Evolutionary conservation across 768 basidiomycete genomes (phyloP), one percentile per base, ranked within the genome.

Genomic region (Pseudohyphozyma bogoriensis): DNA sequence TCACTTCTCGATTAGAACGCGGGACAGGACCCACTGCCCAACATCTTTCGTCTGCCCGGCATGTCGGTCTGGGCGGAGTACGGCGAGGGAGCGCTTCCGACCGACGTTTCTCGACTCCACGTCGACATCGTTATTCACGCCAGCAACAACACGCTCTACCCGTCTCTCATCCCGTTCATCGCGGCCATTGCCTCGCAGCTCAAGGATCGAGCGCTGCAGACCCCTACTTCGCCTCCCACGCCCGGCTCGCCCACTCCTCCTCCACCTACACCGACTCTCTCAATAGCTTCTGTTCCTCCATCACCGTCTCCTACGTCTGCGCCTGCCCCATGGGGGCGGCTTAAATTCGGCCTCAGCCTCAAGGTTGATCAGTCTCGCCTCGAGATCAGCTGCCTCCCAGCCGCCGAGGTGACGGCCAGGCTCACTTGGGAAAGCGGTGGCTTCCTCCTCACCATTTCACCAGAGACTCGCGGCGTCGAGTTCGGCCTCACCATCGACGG

Each of bases 381-480:
- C 52, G 83, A 86, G 60, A 76, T 97, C 31, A 88, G 86, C 1
- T 96, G 93, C 66, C 83, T 84, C 62, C 89, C 89, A 0, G 89
- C 91, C 69, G 88, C 90, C 54, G 89, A 92, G 64, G 92, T 95
- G n/a, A 79, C 85, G 44, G 89, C 87, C 18, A 85, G 85, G 2
- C 71, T 95, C 36, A 81, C 87, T 50, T 97, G 93, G 93, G 86
- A 93, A 56, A 92, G 87, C 67, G 93, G 93, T 44, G 91, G 90
- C 0, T 91, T 96, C 70, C 75, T 90, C 51, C 73, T 91, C 56
- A 86, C 83, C 67, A 76, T 89, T 42, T 81, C 84, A 39, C 86
- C 90, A 2, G 83, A 83, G 4, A 82, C 82, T 51, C 78, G 81
- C n/a, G 82, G 79, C 51, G 77, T 86, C 36, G 80, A 83, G 15